These are phyloP conservation scores for Cryptosporidium felis DNA, from an alignment of 169 alveolate genomes.

Conservation along the genomic window DNA sequence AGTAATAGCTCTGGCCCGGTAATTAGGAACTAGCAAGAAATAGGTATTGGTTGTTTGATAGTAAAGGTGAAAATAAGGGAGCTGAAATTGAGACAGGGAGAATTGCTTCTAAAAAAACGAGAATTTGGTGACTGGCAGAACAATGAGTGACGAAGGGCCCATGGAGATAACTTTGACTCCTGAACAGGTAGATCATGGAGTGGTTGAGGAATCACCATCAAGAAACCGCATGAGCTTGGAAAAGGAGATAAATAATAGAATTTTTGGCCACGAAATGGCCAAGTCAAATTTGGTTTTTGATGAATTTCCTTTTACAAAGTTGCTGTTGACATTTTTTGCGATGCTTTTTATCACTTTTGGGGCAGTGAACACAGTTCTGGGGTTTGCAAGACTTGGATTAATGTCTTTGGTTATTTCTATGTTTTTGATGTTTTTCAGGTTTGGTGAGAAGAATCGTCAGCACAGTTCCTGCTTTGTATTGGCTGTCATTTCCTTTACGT, in stretches of 20 bases:
- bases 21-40: too few relatives aligned
- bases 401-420: conserved; percentile 18
- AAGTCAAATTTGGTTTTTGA: conserved; percentile 27
- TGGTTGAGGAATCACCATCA: not conserved
- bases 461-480: conserved; percentile 7
- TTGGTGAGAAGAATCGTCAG: conserved; percentile 46
- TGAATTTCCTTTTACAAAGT: conserved; percentile 6
- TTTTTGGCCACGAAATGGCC: not conserved
- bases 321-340: conserved; percentile 12
- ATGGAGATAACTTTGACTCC: not conserved
- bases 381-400: not conserved
- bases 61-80: too few relatives aligned
- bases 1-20: too few relatives aligned
- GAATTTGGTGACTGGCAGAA: too few relatives aligned
- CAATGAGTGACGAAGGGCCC: not conserved
- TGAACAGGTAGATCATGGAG: not conserved
- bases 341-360: conserved; percentile 40
- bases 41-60: too few relatives aligned
- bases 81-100: too few relatives aligned
- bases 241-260: not conserved
- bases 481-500: not conserved
- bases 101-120: too few relatives aligned
- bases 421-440: conserved; percentile 29
- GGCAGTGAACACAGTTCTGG: not conserved
- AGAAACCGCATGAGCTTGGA: not conserved